Evolutionary conservation across 2,329 filamentous ascomycete genomes (phyloP), one percentile per base, ranked within the genome.

Genomic region (Talaromyces sp.): DNA sequence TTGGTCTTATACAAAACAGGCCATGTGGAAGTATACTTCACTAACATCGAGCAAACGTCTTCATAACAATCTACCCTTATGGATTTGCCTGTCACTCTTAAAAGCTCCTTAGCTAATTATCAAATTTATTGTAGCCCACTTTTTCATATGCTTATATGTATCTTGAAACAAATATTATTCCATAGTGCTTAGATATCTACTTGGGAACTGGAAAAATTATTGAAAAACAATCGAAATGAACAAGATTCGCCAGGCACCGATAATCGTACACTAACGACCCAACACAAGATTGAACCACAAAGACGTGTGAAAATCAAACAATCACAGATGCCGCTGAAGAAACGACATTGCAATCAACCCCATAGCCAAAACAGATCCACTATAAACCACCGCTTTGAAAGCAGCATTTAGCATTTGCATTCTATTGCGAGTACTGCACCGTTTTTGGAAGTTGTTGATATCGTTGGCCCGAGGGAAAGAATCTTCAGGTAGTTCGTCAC

Each of bases 351-450:
- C 61, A 27, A 54, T 36, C 36, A 34, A 31, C 1, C 78, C 78
- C 34, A 77, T 76, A 3, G 83, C 83, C 67, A 84, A 72, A 13
- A 85, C 68, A 19, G 80, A 77, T 34, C 82, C 79, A 25, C 82
- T 81, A 63, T 84, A 79, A 13, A 83, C 81, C 58, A 83, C 73
- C 19, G 80, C 82, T 67, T 84, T 80, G 71, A 85, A 77, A 59
- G 82, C 77, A 43, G 81, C 81, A 70, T 85, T 85, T 76, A 83
- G 78, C 82, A 85, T 85, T 73, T 86, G 84, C 71, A 81, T 82
- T 68, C 82, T 78, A 75, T 86, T 86, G 54, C 84, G 78, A 58
- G 76, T 79, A 65, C 80, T 79, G 76, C 83, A 85, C 69, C 83
- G 80, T 70, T 82, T 81, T 69, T 85, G 83, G 73, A 86, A 86